These are phyloP conservation scores for Ustilago bromivora DNA, from an alignment of 1,284 basidiomycete genomes.

Conservation along the genomic window DNA sequence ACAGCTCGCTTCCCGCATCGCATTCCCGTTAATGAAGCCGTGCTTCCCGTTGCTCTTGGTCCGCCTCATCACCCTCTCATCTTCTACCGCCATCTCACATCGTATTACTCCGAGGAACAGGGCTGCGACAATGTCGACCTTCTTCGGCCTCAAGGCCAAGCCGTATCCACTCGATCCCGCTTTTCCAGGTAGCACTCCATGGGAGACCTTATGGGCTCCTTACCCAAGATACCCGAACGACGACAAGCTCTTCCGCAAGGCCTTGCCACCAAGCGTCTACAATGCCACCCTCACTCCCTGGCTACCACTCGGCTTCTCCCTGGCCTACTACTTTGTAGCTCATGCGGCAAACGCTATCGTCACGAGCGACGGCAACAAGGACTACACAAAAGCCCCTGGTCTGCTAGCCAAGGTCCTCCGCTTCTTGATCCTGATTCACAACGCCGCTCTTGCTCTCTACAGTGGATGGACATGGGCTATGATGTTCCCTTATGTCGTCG, in stretches of 20 bases:
- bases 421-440: conserved; percentile 55
- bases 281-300: conserved; percentile 34
- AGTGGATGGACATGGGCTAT: conserved; percentile 54
- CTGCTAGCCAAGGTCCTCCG: conserved; percentile 29
- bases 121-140: conserved; percentile 31
- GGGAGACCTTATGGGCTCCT: conserved; percentile 27
- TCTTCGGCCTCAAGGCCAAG: conserved; percentile 38
- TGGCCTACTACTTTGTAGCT: conserved; percentile 57
- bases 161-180: conserved; percentile 48
- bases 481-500: conserved; percentile 51
- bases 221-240: conserved; percentile 42
- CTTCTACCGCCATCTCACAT: background rate
- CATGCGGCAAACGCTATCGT: conserved; percentile 50
- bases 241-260: conserved; percentile 24
- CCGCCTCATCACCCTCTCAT: background rate
- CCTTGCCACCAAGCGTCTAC: conserved; percentile 22
- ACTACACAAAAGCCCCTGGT: conserved; percentile 45
- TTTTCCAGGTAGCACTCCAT: conserved; percentile 7
- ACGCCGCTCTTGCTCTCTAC: conserved; percentile 57
- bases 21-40: background rate
- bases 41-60: background rate
- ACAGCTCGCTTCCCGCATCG: background rate
- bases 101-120: background rate
- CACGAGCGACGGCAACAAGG: conserved; percentile 32
- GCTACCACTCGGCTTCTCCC: conserved; percentile 51